A percentile compares a stretch with the other conserved stretches of the same genome.
These are phyloP conservation scores for Theileria parva DNA, from an alignment of 169 alveolate genomes.

Conservation along the genomic window DNA sequence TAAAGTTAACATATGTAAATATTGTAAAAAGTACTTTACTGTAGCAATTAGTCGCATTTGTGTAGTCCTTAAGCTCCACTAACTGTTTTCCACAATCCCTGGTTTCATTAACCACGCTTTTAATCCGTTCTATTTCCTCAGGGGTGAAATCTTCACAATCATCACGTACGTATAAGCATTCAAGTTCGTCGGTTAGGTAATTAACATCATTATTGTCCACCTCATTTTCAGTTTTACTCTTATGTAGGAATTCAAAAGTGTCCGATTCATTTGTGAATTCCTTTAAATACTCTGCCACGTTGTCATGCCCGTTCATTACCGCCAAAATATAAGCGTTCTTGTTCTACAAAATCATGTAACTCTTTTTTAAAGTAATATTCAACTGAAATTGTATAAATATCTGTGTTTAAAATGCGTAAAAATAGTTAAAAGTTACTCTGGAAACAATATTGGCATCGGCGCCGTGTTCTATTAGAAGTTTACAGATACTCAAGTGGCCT, in stretches of 20 bases:
- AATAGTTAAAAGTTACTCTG: background rate
- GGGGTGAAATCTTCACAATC: constrained; percentile 5
- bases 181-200: background rate
- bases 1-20: background rate
- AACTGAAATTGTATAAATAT: background rate
- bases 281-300: constrained; percentile 23
- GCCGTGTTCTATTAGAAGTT: constrained; percentile 38
- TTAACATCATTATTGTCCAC: background rate
- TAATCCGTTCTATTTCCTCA: background rate
- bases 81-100: constrained; percentile 4
- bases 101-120: background rate
- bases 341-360: constrained; percentile 22
- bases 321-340: constrained; percentile 59
- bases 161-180: background rate
- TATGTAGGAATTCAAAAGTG: constrained; percentile 23
- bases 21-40: constrained; percentile 2
- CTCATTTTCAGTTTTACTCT: constrained; percentile 2
- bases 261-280: constrained; percentile 36
- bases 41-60: constrained; percentile 7
- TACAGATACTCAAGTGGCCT: constrained; percentile 63
- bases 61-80: background rate
- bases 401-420: background rate
- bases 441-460: constrained; percentile 63
- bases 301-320: constrained; percentile 45
- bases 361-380: background rate